Evolutionary conservation across 768 basidiomycete species (phyloP).

Genomic region (Gyrodon lividus): DNA sequence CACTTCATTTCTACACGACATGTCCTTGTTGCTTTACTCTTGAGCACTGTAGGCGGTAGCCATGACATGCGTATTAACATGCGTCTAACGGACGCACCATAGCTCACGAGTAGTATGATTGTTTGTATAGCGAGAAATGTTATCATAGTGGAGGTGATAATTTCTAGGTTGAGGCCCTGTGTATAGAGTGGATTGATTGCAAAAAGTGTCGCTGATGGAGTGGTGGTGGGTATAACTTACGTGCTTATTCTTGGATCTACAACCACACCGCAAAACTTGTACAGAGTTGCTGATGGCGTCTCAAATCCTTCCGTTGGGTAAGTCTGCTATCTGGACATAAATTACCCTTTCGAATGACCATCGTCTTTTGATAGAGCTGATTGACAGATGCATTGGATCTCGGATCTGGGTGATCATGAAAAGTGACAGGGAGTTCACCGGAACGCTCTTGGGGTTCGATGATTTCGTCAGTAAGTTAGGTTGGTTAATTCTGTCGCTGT

Average conservation of each 20-base stretch:
- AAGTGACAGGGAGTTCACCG: conserved; percentile 93
- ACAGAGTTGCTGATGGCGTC: conserved; percentile 65
- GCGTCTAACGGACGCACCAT: conserved; percentile 36
- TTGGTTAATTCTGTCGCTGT: neutral
- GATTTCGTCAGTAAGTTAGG: conserved; percentile 95
- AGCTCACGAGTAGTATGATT: conserved; percentile 20
- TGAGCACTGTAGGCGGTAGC: conserved; percentile 20
- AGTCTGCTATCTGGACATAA: conserved; percentile 10
- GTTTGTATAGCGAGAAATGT: conserved; percentile 19
- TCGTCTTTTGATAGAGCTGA: conserved; percentile 61
- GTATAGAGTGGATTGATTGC: conserved; percentile 11
- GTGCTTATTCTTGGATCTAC: conserved; percentile 3
- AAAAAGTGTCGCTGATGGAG: neutral
- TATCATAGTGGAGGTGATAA: conserved; percentile 23
- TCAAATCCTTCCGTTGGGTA: conserved; percentile 91
- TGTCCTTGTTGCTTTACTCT: conserved; percentile 19
- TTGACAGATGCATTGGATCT: conserved; percentile 96
- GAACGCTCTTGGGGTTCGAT: conserved; percentile 93
- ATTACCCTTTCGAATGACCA: neutral
- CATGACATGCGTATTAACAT: conserved; percentile 18
- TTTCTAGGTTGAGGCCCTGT: neutral
- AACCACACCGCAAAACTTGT: neutral
- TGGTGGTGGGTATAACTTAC: neutral
- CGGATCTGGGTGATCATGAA: conserved; percentile 99
- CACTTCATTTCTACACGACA: conserved; percentile 10